Percentiles rank a stretch among this genome's conserved stretches.
Evolutionary conservation across 805 yeast genomes (phyloP).

Genomic region (Nakazawaea ishiwadae): DNA sequence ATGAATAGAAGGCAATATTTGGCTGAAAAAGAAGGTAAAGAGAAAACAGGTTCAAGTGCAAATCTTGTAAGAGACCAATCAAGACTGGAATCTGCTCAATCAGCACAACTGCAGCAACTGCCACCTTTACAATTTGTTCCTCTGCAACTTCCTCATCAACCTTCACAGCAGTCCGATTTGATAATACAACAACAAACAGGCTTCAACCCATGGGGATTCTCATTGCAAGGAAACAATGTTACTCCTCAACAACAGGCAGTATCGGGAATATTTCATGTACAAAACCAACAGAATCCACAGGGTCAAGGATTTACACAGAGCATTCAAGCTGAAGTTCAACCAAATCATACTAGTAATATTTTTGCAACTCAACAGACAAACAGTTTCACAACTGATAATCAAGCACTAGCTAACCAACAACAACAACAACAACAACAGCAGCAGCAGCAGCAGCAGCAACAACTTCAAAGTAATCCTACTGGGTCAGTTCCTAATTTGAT

Average conservation of each 20-base stretch:
- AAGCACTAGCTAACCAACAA: too few species aligned
- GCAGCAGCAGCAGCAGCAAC: too few species aligned
- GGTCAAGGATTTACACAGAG: neutral
- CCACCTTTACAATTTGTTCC: neutral
- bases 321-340: conserved; percentile 11
- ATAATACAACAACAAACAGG: conserved; percentile 17
- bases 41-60: conserved; percentile 7
- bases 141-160: conserved; percentile 12
- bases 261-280: conserved; percentile 7
- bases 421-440: too few species aligned
- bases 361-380: conserved; percentile 3
- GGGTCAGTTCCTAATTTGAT: neutral
- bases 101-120: conserved; percentile 4
- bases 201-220: conserved; percentile 15
- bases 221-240: conserved; percentile 13
- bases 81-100: conserved; percentile 15
- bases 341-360: conserved; percentile 9
- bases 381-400: neutral
- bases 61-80: conserved; percentile 11
- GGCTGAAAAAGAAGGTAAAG: conserved; percentile 52
- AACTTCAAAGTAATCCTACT: conserved; percentile 3
- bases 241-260: conserved; percentile 15
- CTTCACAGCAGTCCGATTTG: conserved; percentile 6
- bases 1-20: conserved; percentile 71
- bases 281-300: neutral